Evolutionary conservation across 176 grass and related monocot species (phyloP).

Genomic region (Cocos nucifera): DNA sequence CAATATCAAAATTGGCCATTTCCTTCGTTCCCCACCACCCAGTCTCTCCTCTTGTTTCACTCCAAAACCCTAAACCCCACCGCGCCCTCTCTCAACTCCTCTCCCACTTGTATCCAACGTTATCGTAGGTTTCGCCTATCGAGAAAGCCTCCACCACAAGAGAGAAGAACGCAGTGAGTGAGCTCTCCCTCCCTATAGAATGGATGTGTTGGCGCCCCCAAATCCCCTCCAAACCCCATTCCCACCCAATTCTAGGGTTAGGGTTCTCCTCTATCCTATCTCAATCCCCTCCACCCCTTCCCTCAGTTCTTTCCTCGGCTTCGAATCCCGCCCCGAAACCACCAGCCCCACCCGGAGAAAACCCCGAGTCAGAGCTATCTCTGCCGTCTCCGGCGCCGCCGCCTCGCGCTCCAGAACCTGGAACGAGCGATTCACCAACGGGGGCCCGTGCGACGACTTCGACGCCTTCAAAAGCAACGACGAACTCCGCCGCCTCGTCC

Average conservation of each 20-base stretch:
- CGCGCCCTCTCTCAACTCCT: neutral
- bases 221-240: neutral
- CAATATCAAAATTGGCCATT: no score
- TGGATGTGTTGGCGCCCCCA: neutral
- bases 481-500: slow-evolving; percentile 45
- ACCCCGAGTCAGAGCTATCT: no score
- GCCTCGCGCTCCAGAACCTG: no score
- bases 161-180: neutral
- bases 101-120: neutral
- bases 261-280: neutral
- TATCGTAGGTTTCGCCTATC: neutral
- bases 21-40: neutral
- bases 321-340: neutral
- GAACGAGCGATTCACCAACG: no score
- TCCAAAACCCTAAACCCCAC: slow-evolving; percentile 11
- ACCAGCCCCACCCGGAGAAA: neutral
- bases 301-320: neutral
- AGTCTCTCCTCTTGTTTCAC: neutral
- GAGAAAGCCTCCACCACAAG: no score
- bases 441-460: no score
- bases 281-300: neutral
- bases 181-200: neutral
- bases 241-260: neutral
- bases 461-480: slow-evolving; percentile 9
- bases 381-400: no score